Evolutionary conservation across 2,329 filamentous ascomycete species (phyloP), one percentile per base, ranked within the genome.

Genomic region (Diplodia corticola): DNA sequence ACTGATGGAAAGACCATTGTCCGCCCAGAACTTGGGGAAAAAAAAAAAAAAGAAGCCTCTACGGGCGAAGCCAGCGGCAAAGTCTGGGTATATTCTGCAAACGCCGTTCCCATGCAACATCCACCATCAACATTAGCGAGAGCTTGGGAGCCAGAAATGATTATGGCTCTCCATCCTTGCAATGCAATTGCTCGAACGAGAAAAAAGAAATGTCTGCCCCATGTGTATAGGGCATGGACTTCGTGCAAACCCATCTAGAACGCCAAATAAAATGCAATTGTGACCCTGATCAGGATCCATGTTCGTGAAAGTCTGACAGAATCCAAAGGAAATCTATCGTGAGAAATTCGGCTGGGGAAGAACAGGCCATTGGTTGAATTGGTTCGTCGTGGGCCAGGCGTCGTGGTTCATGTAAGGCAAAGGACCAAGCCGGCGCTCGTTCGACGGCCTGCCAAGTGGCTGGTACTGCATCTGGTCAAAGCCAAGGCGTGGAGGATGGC

Each of bases 401-500:
- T 74, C 75, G 26, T 75, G 73, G 63, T 79, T 74, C 74, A 78
- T 78, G 66, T 79, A 80, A 1, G 82, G 82, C 28, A 84, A 71
- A 28, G 77, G 77, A 15, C 81, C 81, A 40, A 74, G 75, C 51
- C 80, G 78, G 48, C 76, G 76, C 64, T 82, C 80, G 26, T 81
- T 81, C 65, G 75, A 77, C 3, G 81, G 80, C 66, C 80, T 77
- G 10, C 81, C 81, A 22, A 84, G 71, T 10, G 81, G 79, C 69
- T 83, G 81, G 66, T 84, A 84, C 60, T 83, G 81, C 82, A 84
- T 83, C 67, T 82, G 80, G 61, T 82, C 79, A 67, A 79, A 77
- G 20, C 82, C 76, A 44, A 77, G 78, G 53, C 76, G 75, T 12
- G 79, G 76, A 9, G 80, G 78, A 55, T 81, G 79, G 57, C 94